Evolutionary conservation across 106 monocot species (phyloP).

Genomic region (Platanthera guangdongensis): DNA sequence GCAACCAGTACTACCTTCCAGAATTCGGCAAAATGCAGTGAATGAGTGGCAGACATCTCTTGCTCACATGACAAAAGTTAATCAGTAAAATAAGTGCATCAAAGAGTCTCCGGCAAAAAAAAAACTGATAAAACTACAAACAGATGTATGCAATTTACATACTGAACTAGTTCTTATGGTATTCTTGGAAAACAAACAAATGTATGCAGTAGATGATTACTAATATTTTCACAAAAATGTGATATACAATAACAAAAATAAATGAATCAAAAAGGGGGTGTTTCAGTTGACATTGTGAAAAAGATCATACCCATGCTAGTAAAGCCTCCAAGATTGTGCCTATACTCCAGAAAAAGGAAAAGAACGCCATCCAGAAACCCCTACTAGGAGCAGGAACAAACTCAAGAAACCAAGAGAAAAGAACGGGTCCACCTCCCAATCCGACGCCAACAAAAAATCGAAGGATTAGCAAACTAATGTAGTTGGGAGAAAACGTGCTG

Average conservation of each 20-base stretch:
- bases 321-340: conserved; percentile 61
- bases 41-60: no score
- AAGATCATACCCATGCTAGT: conserved; percentile 56
- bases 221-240: background rate
- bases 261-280: background rate
- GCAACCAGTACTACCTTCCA: no score
- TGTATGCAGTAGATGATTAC: no score
- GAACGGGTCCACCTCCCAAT: conserved; percentile 74
- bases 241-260: background rate
- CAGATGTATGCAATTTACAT: background rate
- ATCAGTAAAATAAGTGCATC: no score
- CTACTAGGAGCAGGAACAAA: conserved; percentile 64
- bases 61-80: no score
- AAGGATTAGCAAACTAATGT: conserved; percentile 29
- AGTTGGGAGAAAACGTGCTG: conserved; percentile 49
- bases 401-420: conserved; percentile 82
- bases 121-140: background rate
- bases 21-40: no score
- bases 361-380: conserved; percentile 74
- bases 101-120: background rate
- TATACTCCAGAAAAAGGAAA: conserved; percentile 46
- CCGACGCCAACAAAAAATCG: conserved; percentile 62
- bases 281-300: background rate
- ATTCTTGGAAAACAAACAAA: background rate
- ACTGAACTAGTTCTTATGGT: background rate